phyloP scores from a whole-genome alignment of 2,329 filamentous ascomycete genomes.

The Parasarocladium wereldwijsianum region DNA sequence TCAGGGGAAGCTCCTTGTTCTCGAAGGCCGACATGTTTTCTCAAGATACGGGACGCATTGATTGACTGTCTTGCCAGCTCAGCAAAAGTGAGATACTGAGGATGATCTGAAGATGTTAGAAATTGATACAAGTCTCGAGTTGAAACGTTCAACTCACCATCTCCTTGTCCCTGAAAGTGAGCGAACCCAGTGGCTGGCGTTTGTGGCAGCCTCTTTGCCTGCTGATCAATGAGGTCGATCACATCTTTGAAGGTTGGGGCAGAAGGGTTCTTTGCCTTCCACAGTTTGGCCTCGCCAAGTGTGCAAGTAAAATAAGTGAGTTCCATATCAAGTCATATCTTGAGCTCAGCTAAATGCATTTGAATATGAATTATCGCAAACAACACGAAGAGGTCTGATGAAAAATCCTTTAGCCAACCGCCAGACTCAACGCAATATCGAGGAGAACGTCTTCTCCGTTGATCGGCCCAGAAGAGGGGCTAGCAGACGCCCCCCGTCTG shows the following conservation, averaged over 20 bases:
- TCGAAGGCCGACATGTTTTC: neutral
- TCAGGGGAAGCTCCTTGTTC: neutral
- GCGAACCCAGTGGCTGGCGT: slow-evolving; percentile 36
- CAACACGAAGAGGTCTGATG: too few relatives aligned
- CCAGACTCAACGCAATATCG: too few relatives aligned
- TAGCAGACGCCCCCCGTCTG: too few relatives aligned
- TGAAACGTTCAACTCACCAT: neutral
- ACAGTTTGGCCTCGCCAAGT: slow-evolving; percentile 34
- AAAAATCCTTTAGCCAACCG: too few relatives aligned
- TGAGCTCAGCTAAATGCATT: neutral
- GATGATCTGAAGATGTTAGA: slow-evolving; percentile 3
- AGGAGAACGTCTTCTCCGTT: too few relatives aligned
- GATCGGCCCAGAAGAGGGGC: too few relatives aligned
- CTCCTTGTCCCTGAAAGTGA: slow-evolving; percentile 6
- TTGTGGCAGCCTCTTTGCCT: slow-evolving; percentile 22
- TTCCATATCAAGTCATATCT: neutral
- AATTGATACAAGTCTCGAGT: slow-evolving; percentile 2
- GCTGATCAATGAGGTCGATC: slow-evolving; percentile 31
- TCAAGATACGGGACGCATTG: slow-evolving; percentile 16
- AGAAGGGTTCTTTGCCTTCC: slow-evolving; percentile 13
- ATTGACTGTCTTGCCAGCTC: slow-evolving; percentile 16
- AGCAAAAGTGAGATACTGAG: slow-evolving; percentile 12
- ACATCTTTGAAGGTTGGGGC: slow-evolving; percentile 26
- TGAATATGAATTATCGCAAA: too few relatives aligned
- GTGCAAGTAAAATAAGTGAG: slow-evolving; percentile 46